Conservation (phyloP, 495 filamentous ascomycete species). For the Neurospora pannonica region DNA sequence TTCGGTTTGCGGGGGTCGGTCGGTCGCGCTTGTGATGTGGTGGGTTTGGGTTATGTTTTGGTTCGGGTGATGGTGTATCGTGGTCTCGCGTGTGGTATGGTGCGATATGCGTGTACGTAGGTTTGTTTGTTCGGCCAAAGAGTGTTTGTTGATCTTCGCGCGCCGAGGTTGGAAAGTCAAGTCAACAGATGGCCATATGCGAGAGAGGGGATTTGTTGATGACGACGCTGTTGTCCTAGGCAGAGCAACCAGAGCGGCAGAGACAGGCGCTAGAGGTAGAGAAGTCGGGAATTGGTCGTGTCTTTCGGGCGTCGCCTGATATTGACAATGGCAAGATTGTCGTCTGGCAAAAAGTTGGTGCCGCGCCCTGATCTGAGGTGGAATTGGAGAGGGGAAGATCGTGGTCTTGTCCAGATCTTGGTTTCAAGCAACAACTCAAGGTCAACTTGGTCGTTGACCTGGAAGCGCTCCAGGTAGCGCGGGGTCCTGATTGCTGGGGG, state of each 20-base stretch:
- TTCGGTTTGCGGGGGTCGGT: background rate
- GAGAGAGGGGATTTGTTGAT: background rate
- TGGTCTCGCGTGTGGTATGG: no score
- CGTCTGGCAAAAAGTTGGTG: background rate
- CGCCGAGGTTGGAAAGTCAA: background rate
- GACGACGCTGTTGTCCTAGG: background rate
- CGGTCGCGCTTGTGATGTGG: background rate
- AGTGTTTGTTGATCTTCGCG: background rate
- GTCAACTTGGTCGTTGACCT: constrained; percentile 12
- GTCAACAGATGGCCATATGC: background rate
- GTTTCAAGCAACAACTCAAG: background rate
- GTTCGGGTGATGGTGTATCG: no score
- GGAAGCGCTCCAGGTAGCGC: constrained; percentile 22
- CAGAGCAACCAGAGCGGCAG: background rate
- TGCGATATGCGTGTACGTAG: no score
- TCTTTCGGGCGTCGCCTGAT: background rate
- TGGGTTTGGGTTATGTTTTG: background rate
- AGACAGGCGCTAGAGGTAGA: background rate
- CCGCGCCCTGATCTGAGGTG: background rate
- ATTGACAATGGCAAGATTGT: background rate
- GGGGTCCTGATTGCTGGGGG: constrained; percentile 10
- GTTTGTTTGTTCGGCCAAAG: background rate
- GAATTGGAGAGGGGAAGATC: background rate
- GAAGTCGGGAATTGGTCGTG: background rate
- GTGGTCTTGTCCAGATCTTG: background rate